Percentiles rank a stretch among this genome's conserved stretches.
These are phyloP conservation scores for Epichloe typhina DNA, from an alignment of 2,329 filamentous ascomycete genomes.

Conservation along the genomic window DNA sequence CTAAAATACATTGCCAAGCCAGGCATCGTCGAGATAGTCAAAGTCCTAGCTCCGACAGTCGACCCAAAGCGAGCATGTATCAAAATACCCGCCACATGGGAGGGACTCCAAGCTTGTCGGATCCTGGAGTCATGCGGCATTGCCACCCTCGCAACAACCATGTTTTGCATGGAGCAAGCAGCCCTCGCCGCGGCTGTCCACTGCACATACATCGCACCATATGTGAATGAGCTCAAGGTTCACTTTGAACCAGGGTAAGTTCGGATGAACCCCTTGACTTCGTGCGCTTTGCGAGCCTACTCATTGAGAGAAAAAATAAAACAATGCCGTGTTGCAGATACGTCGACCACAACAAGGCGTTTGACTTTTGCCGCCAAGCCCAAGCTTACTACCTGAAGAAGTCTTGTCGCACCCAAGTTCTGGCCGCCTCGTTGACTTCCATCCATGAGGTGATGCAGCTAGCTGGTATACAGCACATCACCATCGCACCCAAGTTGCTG, in stretches of 20 bases:
- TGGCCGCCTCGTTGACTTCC: slow-evolving; percentile 44
- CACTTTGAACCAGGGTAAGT: slow-evolving; percentile 40
- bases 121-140: slow-evolving; percentile 39
- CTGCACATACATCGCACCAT: slow-evolving; percentile 51
- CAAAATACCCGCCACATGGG: slow-evolving; percentile 51
- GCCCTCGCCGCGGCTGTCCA: slow-evolving; percentile 41
- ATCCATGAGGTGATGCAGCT: slow-evolving; percentile 44
- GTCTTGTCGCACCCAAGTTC: slow-evolving; percentile 32
- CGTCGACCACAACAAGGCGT: slow-evolving; percentile 33
- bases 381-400: slow-evolving; percentile 37
- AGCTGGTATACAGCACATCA: slow-evolving; percentile 45
- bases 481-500: slow-evolving; percentile 41
- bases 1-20: background rate
- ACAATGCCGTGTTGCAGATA: slow-evolving; percentile 21
- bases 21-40: slow-evolving; percentile 39
- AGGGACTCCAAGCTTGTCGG: slow-evolving; percentile 47
- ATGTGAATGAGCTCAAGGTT: slow-evolving; percentile 51
- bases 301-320: no score
- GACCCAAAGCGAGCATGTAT: slow-evolving; percentile 41
- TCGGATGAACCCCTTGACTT: no score
- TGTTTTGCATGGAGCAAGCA: slow-evolving; percentile 50
- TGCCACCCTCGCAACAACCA: slow-evolving; percentile 46
- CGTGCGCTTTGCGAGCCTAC: no score
- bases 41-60: slow-evolving; percentile 28
- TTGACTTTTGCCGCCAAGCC: slow-evolving; percentile 35